A percentile compares a stretch with the other conserved stretches of the same genome.
phyloP scores from a whole-genome alignment of 2,329 filamentous ascomycete genomes.

The Fusarium transvaalense region DNA sequence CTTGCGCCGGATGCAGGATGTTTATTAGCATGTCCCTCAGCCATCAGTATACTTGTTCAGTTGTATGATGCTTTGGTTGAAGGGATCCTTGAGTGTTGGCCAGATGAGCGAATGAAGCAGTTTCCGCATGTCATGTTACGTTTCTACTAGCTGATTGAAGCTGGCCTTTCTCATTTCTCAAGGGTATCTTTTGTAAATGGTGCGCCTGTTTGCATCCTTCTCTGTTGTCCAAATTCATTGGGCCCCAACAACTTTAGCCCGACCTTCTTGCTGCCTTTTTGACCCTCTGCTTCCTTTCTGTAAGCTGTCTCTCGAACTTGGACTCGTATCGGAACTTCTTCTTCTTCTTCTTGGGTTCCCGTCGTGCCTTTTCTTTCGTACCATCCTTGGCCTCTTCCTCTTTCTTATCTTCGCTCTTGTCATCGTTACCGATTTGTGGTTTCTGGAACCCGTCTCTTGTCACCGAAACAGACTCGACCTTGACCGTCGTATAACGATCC shows the following conservation, averaged over 20 bases:
- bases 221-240: slow-evolving; percentile 27
- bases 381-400: slow-evolving; percentile 44
- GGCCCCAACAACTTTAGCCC: slow-evolving; percentile 13
- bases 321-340: slow-evolving; percentile 93
- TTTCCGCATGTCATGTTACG: slow-evolving; percentile 51
- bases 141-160: slow-evolving; percentile 50
- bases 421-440: slow-evolving; percentile 54
- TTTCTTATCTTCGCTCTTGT: slow-evolving; percentile 55
- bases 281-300: slow-evolving; percentile 76
- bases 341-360: slow-evolving; percentile 80
- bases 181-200: slow-evolving; percentile 52
- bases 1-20: slow-evolving; percentile 41
- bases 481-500: slow-evolving; percentile 95
- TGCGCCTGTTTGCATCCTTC: slow-evolving; percentile 33
- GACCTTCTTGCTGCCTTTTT: slow-evolving; percentile 58
- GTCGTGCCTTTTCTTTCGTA: slow-evolving; percentile 49
- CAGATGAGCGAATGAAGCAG: slow-evolving; percentile 49
- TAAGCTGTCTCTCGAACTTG: slow-evolving; percentile 84
- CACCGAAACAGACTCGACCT: slow-evolving; percentile 87
- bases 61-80: slow-evolving; percentile 42
- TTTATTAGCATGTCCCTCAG: slow-evolving; percentile 35
- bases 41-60: slow-evolving; percentile 38
- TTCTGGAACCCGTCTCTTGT: slow-evolving; percentile 79
- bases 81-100: slow-evolving; percentile 45
- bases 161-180: slow-evolving; percentile 41